These are phyloP conservation scores for Ogataea glucozyma DNA, from an alignment of 805 yeast species.

Conservation along the genomic window DNA sequence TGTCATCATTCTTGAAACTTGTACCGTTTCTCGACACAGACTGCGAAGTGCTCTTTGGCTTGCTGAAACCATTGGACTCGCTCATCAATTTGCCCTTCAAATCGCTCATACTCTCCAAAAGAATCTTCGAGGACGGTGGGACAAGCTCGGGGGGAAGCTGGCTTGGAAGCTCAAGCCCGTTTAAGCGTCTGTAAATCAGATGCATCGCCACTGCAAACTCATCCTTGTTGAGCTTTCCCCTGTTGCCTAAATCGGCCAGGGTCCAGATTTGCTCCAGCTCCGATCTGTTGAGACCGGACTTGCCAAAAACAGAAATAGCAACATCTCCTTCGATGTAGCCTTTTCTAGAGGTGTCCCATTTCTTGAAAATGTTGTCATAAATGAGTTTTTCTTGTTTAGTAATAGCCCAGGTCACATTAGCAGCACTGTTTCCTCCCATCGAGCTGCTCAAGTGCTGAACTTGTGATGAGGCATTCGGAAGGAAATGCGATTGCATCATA, in stretches of 20 bases:
- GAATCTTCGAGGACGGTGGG: slow-evolving; percentile 79
- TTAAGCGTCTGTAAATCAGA: slow-evolving; percentile 83
- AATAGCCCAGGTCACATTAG: slow-evolving; percentile 77
- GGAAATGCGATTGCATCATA: slow-evolving; percentile 64
- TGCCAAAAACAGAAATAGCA: slow-evolving; percentile 84
- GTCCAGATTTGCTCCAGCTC: slow-evolving; percentile 93
- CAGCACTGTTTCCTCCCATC: slow-evolving; percentile 35
- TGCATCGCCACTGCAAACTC: slow-evolving; percentile 98
- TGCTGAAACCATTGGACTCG: slow-evolving; percentile 33
- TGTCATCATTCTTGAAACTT: slow-evolving; percentile 74
- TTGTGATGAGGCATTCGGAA: slow-evolving; percentile 48
- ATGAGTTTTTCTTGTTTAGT: slow-evolving; percentile 84
- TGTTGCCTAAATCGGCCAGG: slow-evolving; percentile 76
- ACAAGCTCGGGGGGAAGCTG: slow-evolving; percentile 84
- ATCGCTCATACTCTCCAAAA: slow-evolving; percentile 68
- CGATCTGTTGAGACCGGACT: slow-evolving; percentile 82
- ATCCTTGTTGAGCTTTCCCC: slow-evolving; percentile 82
- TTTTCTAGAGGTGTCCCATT: slow-evolving; percentile 71
- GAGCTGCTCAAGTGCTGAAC: slow-evolving; percentile 28
- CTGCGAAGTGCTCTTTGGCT: slow-evolving; percentile 17
- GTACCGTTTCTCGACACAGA: slow-evolving; percentile 48
- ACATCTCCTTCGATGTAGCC: slow-evolving; percentile 79
- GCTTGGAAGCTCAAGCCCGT: slow-evolving; percentile 83
- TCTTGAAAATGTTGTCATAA: slow-evolving; percentile 83
- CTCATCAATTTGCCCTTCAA: slow-evolving; percentile 65